phyloP scores from a whole-genome alignment of 1,139 yeast species.

The Groenewaldozyma auringiensis region DNA sequence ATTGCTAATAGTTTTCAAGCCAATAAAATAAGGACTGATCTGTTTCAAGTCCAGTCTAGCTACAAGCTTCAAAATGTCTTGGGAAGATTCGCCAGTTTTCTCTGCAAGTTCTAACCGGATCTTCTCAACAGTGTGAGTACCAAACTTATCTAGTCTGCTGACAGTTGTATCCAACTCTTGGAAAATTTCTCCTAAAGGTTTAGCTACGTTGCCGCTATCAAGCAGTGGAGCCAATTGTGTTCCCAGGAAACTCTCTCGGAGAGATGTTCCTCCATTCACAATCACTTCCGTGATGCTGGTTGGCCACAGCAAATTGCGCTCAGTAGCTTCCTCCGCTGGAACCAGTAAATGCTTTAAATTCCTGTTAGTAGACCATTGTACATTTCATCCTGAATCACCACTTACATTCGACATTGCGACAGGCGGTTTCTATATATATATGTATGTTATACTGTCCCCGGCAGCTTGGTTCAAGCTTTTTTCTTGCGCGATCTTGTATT shows the following conservation, averaged over 20 bases:
- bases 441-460: no score
- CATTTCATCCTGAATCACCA: no score
- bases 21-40: conserved; percentile 14
- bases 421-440: no score
- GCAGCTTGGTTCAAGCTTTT: no score
- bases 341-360: no score
- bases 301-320: conserved; percentile 19
- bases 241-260: conserved; percentile 45
- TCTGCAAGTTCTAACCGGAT: conserved; percentile 34
- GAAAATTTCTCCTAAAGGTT: conserved; percentile 25
- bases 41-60: conserved; percentile 20
- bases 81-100: conserved; percentile 8
- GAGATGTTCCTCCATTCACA: conserved; percentile 46
- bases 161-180: conserved; percentile 27
- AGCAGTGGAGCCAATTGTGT: conserved; percentile 52
- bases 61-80: conserved; percentile 16
- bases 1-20: conserved; percentile 46
- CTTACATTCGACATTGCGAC: no score
- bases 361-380: no score
- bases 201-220: conserved; percentile 15
- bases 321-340: conserved; percentile 5
- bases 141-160: conserved; percentile 29
- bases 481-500: no score
- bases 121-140: conserved; percentile 40
- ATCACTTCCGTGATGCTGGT: conserved; percentile 40